Conservation (phyloP, 2,329 filamentous ascomycete genomes). For the Colletotrichum sp. region DNA sequence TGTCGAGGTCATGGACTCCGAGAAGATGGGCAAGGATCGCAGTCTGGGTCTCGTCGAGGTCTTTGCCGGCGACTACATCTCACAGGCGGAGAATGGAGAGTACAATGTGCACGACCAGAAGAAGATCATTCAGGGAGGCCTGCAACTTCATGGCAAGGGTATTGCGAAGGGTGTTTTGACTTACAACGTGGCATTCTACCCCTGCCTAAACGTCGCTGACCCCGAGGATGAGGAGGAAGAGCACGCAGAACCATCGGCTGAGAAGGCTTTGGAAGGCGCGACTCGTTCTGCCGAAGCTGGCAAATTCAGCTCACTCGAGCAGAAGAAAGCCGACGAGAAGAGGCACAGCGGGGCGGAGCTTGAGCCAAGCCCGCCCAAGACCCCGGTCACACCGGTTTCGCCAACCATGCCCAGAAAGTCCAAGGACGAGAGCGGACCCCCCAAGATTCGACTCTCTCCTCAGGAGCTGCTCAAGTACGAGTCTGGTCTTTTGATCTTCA, state of each 20-base stretch:
- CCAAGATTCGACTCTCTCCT: slow-evolving; percentile 78
- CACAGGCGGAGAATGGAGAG: slow-evolving; percentile 79
- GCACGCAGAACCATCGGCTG: slow-evolving; percentile 47
- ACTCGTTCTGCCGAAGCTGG: slow-evolving; percentile 40
- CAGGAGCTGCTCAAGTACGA: slow-evolving; percentile 88
- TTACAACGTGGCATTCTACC: slow-evolving; percentile 89
- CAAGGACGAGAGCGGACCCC: slow-evolving; percentile 60
- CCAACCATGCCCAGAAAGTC: slow-evolving; percentile 53
- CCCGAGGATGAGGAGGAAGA: slow-evolving; percentile 82
- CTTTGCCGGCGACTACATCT: slow-evolving; percentile 77
- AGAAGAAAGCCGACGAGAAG: slow-evolving; percentile 31
- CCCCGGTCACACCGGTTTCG: slow-evolving; percentile 49
- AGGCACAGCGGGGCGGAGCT: slow-evolving; percentile 21
- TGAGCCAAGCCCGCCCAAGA: slow-evolving; percentile 37
- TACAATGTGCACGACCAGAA: slow-evolving; percentile 83
- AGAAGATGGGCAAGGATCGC: slow-evolving; percentile 89
- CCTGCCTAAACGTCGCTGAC: slow-evolving; percentile 84
- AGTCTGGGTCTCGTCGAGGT: slow-evolving; percentile 84
- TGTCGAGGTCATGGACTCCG: slow-evolving; percentile 96
- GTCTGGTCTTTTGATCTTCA: slow-evolving; percentile 92
- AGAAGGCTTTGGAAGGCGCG: slow-evolving; percentile 32
- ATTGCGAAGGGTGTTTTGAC: slow-evolving; percentile 79
- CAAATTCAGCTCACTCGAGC: slow-evolving; percentile 47
- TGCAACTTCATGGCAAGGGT: slow-evolving; percentile 77
- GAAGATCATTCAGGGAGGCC: slow-evolving; percentile 65